Percentiles rank a stretch among this genome's conserved stretches.
Evolutionary conservation across 495 filamentous ascomycete genomes (phyloP).

Genomic region (Penicillium alfredii): DNA sequence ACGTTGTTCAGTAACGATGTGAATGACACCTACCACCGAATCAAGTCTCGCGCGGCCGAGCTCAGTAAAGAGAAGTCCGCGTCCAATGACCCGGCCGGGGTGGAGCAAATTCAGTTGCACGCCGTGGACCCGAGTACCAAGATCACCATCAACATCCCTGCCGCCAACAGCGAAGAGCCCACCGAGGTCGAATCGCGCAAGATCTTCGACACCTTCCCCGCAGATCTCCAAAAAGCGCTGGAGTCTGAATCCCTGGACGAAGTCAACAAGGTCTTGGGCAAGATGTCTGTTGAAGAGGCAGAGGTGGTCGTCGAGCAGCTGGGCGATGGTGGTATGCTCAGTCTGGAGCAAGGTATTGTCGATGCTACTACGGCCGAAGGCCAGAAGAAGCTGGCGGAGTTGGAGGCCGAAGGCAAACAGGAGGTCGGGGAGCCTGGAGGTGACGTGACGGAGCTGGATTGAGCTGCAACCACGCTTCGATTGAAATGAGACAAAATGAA

Average conservation of each 20-base stretch:
- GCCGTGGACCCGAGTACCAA: constrained; percentile 89
- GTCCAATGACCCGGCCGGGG: constrained; percentile 59
- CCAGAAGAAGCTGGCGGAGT: constrained; percentile 63
- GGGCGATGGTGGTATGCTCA: constrained; percentile 84
- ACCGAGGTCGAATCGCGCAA: constrained; percentile 59
- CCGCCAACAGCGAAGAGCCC: constrained; percentile 55
- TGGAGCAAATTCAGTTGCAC: constrained; percentile 98
- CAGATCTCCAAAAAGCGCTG: constrained; percentile 73
- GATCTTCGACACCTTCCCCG: constrained; percentile 79
- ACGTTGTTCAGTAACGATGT: constrained; percentile 92
- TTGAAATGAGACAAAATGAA: constrained; percentile 7
- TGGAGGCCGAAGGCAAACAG: constrained; percentile 57
- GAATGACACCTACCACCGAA: constrained; percentile 72
- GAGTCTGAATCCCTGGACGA: constrained; percentile 82
- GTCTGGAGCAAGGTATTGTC: constrained; percentile 85
- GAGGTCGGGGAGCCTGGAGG: constrained; percentile 38
- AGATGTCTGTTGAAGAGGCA: constrained; percentile 88
- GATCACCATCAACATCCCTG: constrained; percentile 79
- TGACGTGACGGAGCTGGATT: constrained; percentile 39
- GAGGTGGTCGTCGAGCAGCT: constrained; percentile 83
- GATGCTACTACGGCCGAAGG: constrained; percentile 95
- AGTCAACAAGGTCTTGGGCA: constrained; percentile 92
- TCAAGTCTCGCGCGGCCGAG: constrained; percentile 72
- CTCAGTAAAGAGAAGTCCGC: constrained; percentile 61
- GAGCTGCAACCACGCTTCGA: too few species aligned